Conservation (phyloP, 2,329 filamentous ascomycete species). For the Mollisia scopiformis region DNA sequence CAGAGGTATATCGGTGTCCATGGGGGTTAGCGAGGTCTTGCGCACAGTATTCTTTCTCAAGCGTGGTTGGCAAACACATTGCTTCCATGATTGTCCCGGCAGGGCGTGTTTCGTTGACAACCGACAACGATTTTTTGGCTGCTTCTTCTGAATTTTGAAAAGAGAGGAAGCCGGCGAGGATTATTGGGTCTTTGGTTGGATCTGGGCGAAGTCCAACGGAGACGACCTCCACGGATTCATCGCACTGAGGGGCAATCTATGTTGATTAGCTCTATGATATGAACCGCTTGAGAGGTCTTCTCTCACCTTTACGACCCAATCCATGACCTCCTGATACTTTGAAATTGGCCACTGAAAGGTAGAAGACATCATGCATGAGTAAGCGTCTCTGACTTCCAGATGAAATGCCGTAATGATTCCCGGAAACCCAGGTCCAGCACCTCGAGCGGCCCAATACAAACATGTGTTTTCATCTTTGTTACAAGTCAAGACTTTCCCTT, state of each 20-base stretch:
- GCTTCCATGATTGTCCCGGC: conserved; percentile 40
- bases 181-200: conserved; percentile 33
- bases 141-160: conserved; percentile 43
- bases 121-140: conserved; percentile 40
- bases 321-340: neutral
- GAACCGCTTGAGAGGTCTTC: neutral
- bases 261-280: neutral
- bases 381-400: neutral
- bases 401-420: neutral
- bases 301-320: neutral
- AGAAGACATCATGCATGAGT: neutral
- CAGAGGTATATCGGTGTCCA: conserved; percentile 51
- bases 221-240: conserved; percentile 41
- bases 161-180: conserved; percentile 43
- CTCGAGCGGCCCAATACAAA: conserved; percentile 46
- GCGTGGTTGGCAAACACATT: conserved; percentile 44
- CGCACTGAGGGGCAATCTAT: neutral
- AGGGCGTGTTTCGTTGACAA: conserved; percentile 43
- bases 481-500: conserved; percentile 34
- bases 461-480: conserved; percentile 48
- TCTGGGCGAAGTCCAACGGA: conserved; percentile 38
- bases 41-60: conserved; percentile 44
- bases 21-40: conserved; percentile 51
- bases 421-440: conserved; percentile 2
- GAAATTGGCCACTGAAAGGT: neutral